Evolutionary conservation across 495 filamentous ascomycete species (phyloP).

Genomic region (Penicillium robsamsonii): DNA sequence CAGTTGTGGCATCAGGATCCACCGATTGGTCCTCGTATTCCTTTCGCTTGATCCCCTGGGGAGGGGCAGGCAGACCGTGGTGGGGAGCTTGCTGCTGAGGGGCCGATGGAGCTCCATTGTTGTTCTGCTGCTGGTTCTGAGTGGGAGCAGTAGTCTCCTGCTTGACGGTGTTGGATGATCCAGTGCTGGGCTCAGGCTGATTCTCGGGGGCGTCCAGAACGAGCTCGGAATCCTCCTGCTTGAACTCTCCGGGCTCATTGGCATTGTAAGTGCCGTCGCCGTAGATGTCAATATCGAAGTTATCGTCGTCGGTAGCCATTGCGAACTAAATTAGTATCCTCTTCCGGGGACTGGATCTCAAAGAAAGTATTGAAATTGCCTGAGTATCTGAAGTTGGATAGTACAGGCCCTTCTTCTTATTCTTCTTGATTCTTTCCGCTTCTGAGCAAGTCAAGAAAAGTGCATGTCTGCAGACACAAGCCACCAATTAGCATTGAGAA

Average conservation of each 20-base stretch:
- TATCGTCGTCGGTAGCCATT: constrained; percentile 81
- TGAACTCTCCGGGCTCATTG: constrained; percentile 50
- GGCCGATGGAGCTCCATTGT: constrained; percentile 23
- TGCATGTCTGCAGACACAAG: constrained; percentile 46
- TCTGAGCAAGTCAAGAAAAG: constrained; percentile 38
- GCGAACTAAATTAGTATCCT: constrained; percentile 33
- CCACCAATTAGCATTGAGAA: constrained; percentile 42
- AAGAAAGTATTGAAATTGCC: constrained; percentile 27
- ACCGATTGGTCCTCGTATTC: constrained; percentile 71
- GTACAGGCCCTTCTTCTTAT: constrained; percentile 37
- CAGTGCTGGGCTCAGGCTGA: background rate
- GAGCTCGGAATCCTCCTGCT: constrained; percentile 48
- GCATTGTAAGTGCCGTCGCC: constrained; percentile 65
- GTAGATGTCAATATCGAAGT: constrained; percentile 99
- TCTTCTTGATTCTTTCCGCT: constrained; percentile 25
- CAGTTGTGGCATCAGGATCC: constrained; percentile 79
- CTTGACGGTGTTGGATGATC: background rate
- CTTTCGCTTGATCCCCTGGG: constrained; percentile 76
- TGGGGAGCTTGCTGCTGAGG: constrained; percentile 17
- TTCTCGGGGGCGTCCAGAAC: constrained; percentile 39
- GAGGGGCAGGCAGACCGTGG: constrained; percentile 29
- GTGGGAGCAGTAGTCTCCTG: background rate
- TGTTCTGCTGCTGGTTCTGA: constrained; percentile 7
- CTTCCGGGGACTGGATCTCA: constrained; percentile 13
- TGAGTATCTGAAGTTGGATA: constrained; percentile 30